Evolutionary conservation across 2,329 filamentous ascomycete species (phyloP), one percentile per base, ranked within the genome.

Genomic region (Ascochyta pisi): DNA sequence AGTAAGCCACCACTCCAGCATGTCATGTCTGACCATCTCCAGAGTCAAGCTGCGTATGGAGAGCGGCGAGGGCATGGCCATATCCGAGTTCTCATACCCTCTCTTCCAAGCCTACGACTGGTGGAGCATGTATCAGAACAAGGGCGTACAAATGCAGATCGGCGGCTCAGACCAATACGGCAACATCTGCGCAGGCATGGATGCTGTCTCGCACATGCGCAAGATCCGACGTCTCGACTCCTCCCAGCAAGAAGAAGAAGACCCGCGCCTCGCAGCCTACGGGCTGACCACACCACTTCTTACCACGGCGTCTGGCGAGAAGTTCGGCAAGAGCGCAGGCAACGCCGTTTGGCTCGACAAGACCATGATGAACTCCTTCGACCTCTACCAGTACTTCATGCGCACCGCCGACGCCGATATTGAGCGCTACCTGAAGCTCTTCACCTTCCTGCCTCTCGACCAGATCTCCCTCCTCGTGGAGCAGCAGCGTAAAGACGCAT

Each of bases 31-130:
- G 44, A 75, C 40, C 34, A 27, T 33, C 29, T 42, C 31, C 45
- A 87, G 86, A 31, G 92, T 96, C 50, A 95, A 92, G 76, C 88
- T 86, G 54, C 91, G 92, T 70, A 83, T 98, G 81, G 84, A 84
- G n/a, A 87, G 87, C 49, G 91, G 92, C 34, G 90, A 95, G 61
- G 96, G 95, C 66, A 94, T 99, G 89, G 96, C 93, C 0, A 90
- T 96, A 67, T 89, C 91, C 33, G 95, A 99, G 73, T 96, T 99
- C 75, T 85, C 87, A 38, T 99, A 99, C 70, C 95, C 96, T 1
- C 78, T 99, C 15, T 86, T 98, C 67, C 95, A 99, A 74, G 92
- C 89, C 22, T 98, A 93, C 89, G 95, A 99, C 74, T 99, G 93
- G 86, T 98, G 91, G 91, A 83, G 90, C 65, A 84, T 98, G 78